Evolutionary conservation across 192 early-diverging fungal species (phyloP), one percentile per base, ranked within the genome.

Genomic region (Dissophora globulifera): DNA sequence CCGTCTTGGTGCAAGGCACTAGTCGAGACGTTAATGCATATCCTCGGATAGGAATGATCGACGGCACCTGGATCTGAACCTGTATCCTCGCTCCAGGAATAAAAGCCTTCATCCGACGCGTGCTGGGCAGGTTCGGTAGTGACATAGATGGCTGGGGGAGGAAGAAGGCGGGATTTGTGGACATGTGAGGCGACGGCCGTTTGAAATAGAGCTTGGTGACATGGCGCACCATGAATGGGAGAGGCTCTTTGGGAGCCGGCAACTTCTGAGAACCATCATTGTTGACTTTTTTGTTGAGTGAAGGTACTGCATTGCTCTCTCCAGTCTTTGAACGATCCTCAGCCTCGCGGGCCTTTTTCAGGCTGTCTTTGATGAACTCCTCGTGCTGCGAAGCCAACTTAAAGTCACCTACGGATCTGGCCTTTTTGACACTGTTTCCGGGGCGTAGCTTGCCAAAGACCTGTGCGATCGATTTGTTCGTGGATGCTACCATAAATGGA

Each of bases 51-150:
- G 57, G 42, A 33, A 76, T 57, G 5, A 67, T 48, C 1, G 63
- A 62, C 19, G 72, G 72, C n/a, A 76, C 50, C 50, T 76, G 63
- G 42, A 76, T 62, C 17, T 67, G 63, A 13, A 76, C 72, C 35
- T 76, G 72, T 6, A 76, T 55, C 19, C 31, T 53, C n/a, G 72
- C 72, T 30, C 72, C 63, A 10, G 72, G 72, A 25, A 76, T 76
- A 19, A 76, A 62, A 29, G 72, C 72, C 58, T 76, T 76, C 2
- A 76, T 23, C 3, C 58, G 50, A 29, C 72, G 56, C 15, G 72
- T 76, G 13, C 55, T 62, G 0, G 70, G 70, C 32, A 75, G 31
- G 15, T 41, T 75, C 0, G 70, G 70, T 0, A 75, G 57, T 1
- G 70, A 63, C 70, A 75, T 75, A 20, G 50, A 60, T 5, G 70